Conservation (phyloP, 2,329 filamentous ascomycete genomes). For the Amauroascus niger region DNA sequence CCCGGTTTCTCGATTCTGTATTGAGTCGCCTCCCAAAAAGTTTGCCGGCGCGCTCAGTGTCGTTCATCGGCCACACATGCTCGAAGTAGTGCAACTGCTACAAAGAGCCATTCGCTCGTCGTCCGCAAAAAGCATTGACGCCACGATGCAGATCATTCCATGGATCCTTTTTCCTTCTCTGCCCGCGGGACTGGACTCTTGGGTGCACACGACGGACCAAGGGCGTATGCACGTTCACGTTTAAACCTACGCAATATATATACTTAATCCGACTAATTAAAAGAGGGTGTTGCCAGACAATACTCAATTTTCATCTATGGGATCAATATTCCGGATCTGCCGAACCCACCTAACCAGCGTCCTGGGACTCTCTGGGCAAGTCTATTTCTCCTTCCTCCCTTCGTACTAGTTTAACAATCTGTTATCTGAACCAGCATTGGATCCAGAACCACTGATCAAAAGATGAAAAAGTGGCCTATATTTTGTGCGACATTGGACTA, state of each 20-base stretch:
- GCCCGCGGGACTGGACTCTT: background rate
- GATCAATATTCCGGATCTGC: no score
- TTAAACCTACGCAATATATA: background rate
- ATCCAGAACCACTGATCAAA: no score
- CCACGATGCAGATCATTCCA: background rate
- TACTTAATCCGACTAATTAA: background rate
- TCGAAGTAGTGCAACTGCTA: background rate
- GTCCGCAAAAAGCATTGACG: background rate
- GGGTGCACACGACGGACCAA: background rate
- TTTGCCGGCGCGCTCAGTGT: background rate
- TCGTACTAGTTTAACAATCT: background rate
- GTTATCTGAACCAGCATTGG: background rate
- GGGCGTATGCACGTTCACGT: background rate
- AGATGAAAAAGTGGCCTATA: no score
- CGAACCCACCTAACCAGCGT: no score
- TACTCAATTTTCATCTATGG: no score
- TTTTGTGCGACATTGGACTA: no score
- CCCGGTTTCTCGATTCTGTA: background rate
- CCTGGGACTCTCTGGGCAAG: no score
- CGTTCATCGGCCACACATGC: slow-evolving; percentile 6
- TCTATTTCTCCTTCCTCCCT: background rate
- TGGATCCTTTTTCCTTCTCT: background rate
- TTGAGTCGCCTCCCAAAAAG: background rate
- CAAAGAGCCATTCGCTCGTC: background rate
- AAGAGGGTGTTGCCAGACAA: no score